phyloP scores from a whole-genome alignment of 169 alveolate genomes.

The Plasmodium vivax region DNA sequence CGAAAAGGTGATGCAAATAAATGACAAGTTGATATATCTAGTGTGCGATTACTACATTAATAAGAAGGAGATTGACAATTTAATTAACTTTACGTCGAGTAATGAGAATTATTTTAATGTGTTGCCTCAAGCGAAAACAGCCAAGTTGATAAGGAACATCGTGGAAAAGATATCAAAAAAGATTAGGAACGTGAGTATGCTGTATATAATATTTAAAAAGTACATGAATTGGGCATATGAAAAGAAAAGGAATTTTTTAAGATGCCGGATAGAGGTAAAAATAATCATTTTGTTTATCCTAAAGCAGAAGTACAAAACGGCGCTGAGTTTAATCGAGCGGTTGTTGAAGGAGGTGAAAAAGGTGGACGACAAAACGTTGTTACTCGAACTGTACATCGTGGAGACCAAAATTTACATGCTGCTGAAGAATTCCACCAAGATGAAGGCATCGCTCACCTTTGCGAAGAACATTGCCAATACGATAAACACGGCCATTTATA shows the following conservation, averaged over 20 bases:
- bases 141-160: slow-evolving; percentile 79
- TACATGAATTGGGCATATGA: slow-evolving; percentile 94
- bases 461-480: slow-evolving; percentile 95
- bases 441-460: slow-evolving; percentile 95
- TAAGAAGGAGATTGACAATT: slow-evolving; percentile 78
- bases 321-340: slow-evolving; percentile 89
- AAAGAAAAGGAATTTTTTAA: slow-evolving; percentile 94
- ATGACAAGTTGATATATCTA: slow-evolving; percentile 66
- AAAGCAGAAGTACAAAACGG: slow-evolving; percentile 87
- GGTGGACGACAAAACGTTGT: slow-evolving; percentile 94
- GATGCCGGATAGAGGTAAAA: slow-evolving; percentile 93
- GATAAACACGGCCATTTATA: slow-evolving; percentile 94
- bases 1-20: slow-evolving; percentile 69
- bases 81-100: slow-evolving; percentile 80
- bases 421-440: slow-evolving; percentile 91
- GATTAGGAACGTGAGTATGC: slow-evolving; percentile 78
- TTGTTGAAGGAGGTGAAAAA: slow-evolving; percentile 92
- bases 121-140: slow-evolving; percentile 86
- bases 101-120: slow-evolving; percentile 83
- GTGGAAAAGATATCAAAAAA: slow-evolving; percentile 83
- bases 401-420: slow-evolving; percentile 94
- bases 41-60: slow-evolving; percentile 69
- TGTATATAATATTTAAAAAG: slow-evolving; percentile 89
- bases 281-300: slow-evolving; percentile 90
- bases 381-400: slow-evolving; percentile 93